These are phyloP conservation scores for Beauveria scarabaeidicola DNA, from an alignment of 2,329 filamentous ascomycete species.

Conservation along the genomic window DNA sequence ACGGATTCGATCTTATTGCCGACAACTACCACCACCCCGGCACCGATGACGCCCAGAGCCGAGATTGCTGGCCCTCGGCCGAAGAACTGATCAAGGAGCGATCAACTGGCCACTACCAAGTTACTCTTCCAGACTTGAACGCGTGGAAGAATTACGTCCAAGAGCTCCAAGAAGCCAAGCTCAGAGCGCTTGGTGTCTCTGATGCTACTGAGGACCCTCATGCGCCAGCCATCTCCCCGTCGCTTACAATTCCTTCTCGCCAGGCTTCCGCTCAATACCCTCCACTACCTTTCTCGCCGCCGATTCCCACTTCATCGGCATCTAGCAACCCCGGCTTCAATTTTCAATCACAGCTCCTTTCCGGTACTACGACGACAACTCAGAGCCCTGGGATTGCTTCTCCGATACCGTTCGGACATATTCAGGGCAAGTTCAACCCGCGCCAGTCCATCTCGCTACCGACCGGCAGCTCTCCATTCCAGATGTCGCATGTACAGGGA, in stretches of 20 bases:
- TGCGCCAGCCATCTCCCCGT: constrained; percentile 57
- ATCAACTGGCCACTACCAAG: constrained; percentile 42
- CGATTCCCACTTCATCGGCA: constrained; percentile 69
- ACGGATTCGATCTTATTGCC: constrained; percentile 59
- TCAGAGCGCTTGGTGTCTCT: constrained; percentile 82
- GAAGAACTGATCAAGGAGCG: constrained; percentile 51
- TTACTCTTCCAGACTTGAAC: constrained; percentile 63
- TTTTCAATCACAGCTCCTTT: constrained; percentile 51
- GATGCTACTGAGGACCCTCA: constrained; percentile 65
- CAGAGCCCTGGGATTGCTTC: constrained; percentile 60
- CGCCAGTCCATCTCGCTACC: constrained; percentile 65
- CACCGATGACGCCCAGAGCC: constrained; percentile 51
- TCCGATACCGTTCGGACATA: constrained; percentile 58
- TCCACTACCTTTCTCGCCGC: constrained; percentile 72
- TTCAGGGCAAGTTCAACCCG: constrained; percentile 53
- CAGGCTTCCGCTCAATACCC: constrained; percentile 69
- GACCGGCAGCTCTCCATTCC: constrained; percentile 56
- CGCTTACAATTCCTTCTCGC: constrained; percentile 51
- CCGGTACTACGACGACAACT: constrained; percentile 50
- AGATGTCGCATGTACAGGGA: constrained; percentile 50
- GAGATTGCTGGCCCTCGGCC: constrained; percentile 57
- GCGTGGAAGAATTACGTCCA: constrained; percentile 70
- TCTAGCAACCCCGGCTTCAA: constrained; percentile 59
- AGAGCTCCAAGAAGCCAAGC: constrained; percentile 80
- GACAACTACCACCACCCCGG: constrained; percentile 30